Evolutionary conservation across 2,329 filamentous ascomycete genomes (phyloP).

Genomic region (Pseudogymnoascus sp.): DNA sequence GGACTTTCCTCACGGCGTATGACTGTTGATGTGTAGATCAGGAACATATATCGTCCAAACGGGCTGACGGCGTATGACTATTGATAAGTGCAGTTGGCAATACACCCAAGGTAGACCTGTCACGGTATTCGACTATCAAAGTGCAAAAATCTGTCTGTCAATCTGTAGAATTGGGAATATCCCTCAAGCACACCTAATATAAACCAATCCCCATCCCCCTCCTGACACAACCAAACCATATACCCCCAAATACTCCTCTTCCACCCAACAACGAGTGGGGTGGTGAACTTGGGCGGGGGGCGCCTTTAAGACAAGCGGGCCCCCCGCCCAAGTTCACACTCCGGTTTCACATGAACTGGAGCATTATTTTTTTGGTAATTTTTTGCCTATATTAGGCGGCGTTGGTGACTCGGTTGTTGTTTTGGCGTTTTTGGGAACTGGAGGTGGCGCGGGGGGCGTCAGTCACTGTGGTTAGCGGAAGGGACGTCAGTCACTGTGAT

Average conservation of each 20-base stretch:
- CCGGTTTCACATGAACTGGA: neutral
- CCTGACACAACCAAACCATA: neutral
- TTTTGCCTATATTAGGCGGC: neutral
- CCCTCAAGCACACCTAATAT: neutral
- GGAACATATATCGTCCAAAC: neutral
- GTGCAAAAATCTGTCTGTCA: neutral
- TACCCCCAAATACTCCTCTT: neutral
- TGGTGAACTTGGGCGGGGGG: neutral
- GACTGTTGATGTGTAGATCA: neutral
- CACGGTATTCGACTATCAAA: neutral
- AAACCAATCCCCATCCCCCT: neutral
- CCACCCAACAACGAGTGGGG: neutral
- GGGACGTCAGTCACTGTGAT: neutral
- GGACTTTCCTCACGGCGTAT: neutral
- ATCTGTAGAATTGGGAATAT: neutral
- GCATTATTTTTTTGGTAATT: neutral
- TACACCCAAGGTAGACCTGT: neutral
- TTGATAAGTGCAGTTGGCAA: neutral
- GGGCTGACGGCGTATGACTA: neutral
- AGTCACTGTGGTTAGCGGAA: neutral
- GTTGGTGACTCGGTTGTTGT: neutral
- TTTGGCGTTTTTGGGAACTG: neutral
- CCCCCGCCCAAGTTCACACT: neutral
- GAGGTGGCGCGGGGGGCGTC: neutral
- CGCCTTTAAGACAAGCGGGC: neutral